Base-by-base conservation (phyloP, 371 early-diverging fungal species). In the Coemansia sp. region DNA sequence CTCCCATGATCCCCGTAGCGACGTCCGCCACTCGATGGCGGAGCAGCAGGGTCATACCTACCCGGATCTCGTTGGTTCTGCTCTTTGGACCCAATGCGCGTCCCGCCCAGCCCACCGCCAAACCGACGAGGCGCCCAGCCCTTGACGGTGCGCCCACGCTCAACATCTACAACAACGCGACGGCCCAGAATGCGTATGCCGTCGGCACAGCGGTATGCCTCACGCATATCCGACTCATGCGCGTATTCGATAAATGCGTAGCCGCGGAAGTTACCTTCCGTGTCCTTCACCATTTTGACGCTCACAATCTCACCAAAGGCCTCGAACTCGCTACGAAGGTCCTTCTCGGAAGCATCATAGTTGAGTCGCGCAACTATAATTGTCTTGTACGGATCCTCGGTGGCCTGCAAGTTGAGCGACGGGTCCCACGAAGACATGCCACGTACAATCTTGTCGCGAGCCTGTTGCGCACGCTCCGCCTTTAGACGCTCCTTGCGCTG, bases 191-290 rank as follows among this genome's bases (percentile, higher is more conserved):
- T 81, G 65, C 91, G 91, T 62, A 90, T 81, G 6, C 94, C 95
- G 75, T 95, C 96, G 5, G 94, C 92, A 66, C 92, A 91, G 62
- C 89, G 86, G 79, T 88, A 93, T 3, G 97, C 97, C 38, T 87
- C 86, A 66, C 90, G 88, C 90, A 95, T 88, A 67, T 93, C 95
- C 39, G 87, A 83, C 80, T 98, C 98, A 57, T 90, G 83, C 68
- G 93, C 94, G 77, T 85, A 98, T 80, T 98, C 98, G 64, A 98
- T 85, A 74, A 98, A 98, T 1, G 95, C 97, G 70, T 96, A 98
- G 43, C 96, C 95, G 62, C 91, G 87, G 11, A 92, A 85, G 64
- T 91, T 87, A 3, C 86, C 64, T 1, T 83, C 78, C 65, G 72
- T 60, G 54, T 87, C 85, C 57, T 82, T 80, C 16, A 93, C 89